Conservation (phyloP, 768 basidiomycete species). For the Trametopsis cervina region DNA sequence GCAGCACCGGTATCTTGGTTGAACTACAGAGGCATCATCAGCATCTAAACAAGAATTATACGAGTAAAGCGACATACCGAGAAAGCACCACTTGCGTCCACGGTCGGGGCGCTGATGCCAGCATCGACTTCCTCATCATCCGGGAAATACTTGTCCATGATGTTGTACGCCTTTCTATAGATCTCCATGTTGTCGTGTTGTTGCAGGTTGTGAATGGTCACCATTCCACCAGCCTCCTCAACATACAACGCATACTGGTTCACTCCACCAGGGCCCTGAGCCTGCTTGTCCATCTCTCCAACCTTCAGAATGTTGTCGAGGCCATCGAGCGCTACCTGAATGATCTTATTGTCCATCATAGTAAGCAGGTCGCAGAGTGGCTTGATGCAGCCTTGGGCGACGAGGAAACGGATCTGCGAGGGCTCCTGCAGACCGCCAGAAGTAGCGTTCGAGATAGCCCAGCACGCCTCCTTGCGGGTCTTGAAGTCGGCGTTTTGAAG, state of each 20-base stretch:
- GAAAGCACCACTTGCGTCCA: conserved; percentile 68
- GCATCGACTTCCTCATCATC: conserved; percentile 93
- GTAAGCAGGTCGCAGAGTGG: conserved; percentile 93
- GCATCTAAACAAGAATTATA: background rate
- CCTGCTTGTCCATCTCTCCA: conserved; percentile 89
- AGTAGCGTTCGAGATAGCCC: conserved; percentile 99
- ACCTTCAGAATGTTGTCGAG: conserved; percentile 98
- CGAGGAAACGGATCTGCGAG: conserved; percentile 94
- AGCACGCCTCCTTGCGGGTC: conserved; percentile 98
- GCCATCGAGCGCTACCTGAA: conserved; percentile 95
- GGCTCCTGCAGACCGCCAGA: conserved; percentile 97
- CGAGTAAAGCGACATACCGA: conserved; percentile 41
- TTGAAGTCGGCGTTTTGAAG: conserved; percentile 98
- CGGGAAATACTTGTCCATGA: conserved; percentile 97
- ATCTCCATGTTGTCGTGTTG: conserved; percentile 99
- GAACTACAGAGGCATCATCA: conserved; percentile 42
- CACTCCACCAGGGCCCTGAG: conserved; percentile 69
- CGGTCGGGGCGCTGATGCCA: conserved; percentile 67
- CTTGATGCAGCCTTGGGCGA: conserved; percentile 97
- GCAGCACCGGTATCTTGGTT: conserved; percentile 80
- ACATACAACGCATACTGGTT: conserved; percentile 94
- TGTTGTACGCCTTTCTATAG: conserved; percentile 99
- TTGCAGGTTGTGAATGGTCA: conserved; percentile 97
- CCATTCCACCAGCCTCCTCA: conserved; percentile 98
- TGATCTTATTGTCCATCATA: conserved; percentile 99